These are phyloP conservation scores for Trichoderma virens DNA, from an alignment of 495 filamentous ascomycete genomes.

Conservation along the genomic window DNA sequence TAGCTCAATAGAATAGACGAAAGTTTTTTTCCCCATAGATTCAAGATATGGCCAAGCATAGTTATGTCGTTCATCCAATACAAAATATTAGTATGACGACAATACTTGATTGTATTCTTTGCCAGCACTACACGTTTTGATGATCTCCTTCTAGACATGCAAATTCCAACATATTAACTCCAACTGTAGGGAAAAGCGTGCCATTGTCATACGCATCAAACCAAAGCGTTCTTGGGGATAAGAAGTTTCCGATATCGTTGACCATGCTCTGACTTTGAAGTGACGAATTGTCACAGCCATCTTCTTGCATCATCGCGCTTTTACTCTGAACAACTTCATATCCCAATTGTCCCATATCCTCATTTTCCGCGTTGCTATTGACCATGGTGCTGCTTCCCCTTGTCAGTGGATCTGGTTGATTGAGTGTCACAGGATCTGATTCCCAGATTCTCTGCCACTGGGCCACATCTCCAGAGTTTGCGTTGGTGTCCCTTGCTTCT, in stretches of 20 bases:
- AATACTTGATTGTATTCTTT: too few relatives aligned
- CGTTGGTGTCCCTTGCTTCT: neutral
- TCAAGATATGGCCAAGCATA: too few relatives aligned
- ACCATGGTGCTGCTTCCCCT: neutral
- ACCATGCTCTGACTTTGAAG: neutral
- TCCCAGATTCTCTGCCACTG: neutral
- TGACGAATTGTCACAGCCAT: neutral
- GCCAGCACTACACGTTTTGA: neutral
- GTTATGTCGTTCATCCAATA: too few relatives aligned
- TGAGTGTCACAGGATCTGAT: neutral
- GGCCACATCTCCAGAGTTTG: neutral
- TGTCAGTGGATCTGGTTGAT: neutral
- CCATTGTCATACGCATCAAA: neutral
- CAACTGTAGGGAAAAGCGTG: neutral
- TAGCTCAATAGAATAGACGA: too few relatives aligned
- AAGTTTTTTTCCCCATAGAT: too few relatives aligned
- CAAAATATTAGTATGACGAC: too few relatives aligned
- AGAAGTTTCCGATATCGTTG: neutral
- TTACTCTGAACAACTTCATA: neutral
- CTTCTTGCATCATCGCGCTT: neutral
- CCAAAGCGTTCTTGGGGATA: neutral
- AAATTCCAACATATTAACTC: neutral
- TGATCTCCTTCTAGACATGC: neutral
- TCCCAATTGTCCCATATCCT: neutral
- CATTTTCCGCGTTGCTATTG: neutral